These are phyloP conservation scores for Rosa chinensis DNA, from an alignment of 306 rosid species.

Conservation along the genomic window DNA sequence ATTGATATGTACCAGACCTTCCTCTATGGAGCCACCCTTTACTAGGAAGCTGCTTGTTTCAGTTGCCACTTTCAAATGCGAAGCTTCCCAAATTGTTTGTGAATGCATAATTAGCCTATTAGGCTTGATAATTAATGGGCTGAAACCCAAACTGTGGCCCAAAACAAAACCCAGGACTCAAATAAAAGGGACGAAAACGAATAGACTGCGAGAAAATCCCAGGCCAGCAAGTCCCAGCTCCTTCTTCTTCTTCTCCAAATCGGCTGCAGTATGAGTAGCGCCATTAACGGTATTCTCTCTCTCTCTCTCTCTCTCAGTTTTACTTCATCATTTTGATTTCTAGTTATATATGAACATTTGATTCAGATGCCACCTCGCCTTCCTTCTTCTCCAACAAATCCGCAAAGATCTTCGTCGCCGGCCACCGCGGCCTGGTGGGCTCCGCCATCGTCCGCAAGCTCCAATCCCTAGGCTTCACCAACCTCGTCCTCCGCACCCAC, in stretches of 20 bases:
- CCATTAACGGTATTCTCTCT: conserved; percentile 41
- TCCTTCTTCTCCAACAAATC: conserved; percentile 62
- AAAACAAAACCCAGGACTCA: neutral
- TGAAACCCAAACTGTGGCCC: neutral
- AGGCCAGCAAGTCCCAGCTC: neutral
- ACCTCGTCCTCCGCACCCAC: conserved; percentile 66
- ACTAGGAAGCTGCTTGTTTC: neutral
- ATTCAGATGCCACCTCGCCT: conserved; percentile 37
- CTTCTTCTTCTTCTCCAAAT: neutral
- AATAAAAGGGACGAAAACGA: neutral
- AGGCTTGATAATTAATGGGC: neutral
- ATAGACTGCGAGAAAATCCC: neutral
- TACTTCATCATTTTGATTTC: neutral
- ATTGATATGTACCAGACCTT: no score
- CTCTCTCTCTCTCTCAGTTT: conserved; percentile 15
- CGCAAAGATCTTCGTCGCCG: conserved; percentile 88
- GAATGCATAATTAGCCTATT: no score
- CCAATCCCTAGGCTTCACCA: conserved; percentile 62
- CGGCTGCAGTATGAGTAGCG: conserved; percentile 53
- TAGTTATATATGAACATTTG: conserved; percentile 6
- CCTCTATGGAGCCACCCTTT: no score
- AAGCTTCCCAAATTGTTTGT: neutral
- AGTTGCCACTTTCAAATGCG: neutral
- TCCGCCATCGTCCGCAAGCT: conserved; percentile 89
- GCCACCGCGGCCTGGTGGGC: conserved; percentile 94